A percentile compares a stretch with the other conserved stretches of the same genome.
Evolutionary conservation across 2,329 filamentous ascomycete genomes (phyloP).

Genomic region (Paecilomyces variotii): DNA sequence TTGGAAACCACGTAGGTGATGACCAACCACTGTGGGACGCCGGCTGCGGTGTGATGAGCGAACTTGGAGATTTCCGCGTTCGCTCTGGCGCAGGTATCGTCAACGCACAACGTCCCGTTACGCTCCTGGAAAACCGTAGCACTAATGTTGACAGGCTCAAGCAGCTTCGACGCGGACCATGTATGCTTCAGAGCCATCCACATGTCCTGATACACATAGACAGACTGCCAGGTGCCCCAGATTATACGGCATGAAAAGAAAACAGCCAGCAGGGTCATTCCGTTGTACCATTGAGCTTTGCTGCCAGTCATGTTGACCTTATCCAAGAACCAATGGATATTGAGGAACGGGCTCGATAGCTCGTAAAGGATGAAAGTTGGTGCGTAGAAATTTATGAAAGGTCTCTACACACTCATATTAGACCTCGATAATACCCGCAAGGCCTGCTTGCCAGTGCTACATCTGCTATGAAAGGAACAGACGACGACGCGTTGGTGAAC

Average conservation of each 20-base stretch:
- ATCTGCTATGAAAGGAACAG: background rate
- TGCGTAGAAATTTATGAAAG: slow-evolving; percentile 58
- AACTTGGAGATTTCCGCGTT: slow-evolving; percentile 44
- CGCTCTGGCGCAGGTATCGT: slow-evolving; percentile 31
- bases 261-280: slow-evolving; percentile 48
- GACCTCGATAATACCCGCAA: background rate
- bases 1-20: slow-evolving; percentile 52
- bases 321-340: slow-evolving; percentile 64
- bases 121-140: slow-evolving; percentile 26
- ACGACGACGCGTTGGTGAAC: slow-evolving; percentile 23
- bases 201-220: slow-evolving; percentile 53
- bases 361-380: slow-evolving; percentile 61
- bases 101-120: slow-evolving; percentile 27
- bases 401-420: slow-evolving; percentile 39
- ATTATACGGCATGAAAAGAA: slow-evolving; percentile 56
- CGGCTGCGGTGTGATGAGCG: slow-evolving; percentile 28
- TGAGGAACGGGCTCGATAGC: slow-evolving; percentile 58
- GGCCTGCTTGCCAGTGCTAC: background rate
- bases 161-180: slow-evolving; percentile 23
- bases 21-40: slow-evolving; percentile 52
- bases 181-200: slow-evolving; percentile 43
- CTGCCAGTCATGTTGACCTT: slow-evolving; percentile 59
- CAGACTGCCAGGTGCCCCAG: slow-evolving; percentile 55
- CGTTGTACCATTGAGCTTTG: slow-evolving; percentile 55
- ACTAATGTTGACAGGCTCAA: slow-evolving; percentile 23